Evolutionary conservation across 2,329 filamentous ascomycete species (phyloP).

Genomic region (Fulvia fulva): DNA sequence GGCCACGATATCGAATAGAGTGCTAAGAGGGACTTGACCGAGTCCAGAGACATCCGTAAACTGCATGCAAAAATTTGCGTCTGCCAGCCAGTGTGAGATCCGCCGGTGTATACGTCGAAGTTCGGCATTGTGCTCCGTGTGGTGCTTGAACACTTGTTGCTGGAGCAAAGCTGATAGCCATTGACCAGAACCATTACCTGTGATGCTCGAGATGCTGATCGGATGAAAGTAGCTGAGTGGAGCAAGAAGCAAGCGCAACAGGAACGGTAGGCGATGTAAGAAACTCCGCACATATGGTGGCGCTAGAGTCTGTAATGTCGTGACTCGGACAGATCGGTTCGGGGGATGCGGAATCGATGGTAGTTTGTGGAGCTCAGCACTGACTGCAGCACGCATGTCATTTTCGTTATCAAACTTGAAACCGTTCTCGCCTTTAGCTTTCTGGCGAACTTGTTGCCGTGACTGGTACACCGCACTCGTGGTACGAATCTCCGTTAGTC

Average conservation of each 20-base stretch:
- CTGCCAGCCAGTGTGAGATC: constrained; percentile 48
- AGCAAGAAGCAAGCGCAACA: constrained; percentile 47
- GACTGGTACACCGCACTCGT: constrained; percentile 39
- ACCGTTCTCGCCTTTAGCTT: constrained; percentile 29
- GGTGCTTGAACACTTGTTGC: constrained; percentile 49
- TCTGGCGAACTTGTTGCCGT: constrained; percentile 28
- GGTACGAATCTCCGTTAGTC: constrained; percentile 39
- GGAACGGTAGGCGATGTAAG: constrained; percentile 48
- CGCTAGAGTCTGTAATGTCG: constrained; percentile 44
- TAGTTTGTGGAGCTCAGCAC: constrained; percentile 45
- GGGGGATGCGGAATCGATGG: constrained; percentile 52
- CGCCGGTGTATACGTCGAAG: constrained; percentile 45
- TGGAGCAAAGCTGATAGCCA: constrained; percentile 48
- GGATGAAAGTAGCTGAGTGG: constrained; percentile 53
- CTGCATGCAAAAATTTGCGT: constrained; percentile 52
- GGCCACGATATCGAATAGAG: constrained; percentile 46
- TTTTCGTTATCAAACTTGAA: constrained; percentile 40
- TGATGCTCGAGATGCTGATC: constrained; percentile 49
- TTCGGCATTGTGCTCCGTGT: constrained; percentile 42
- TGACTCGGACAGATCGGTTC: constrained; percentile 45
- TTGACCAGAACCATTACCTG: constrained; percentile 47
- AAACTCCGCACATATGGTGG: constrained; percentile 42
- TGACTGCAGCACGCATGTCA: constrained; percentile 49
- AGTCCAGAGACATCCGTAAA: constrained; percentile 44
- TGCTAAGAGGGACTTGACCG: constrained; percentile 48